Conservation (phyloP, 192 early-diverging fungal genomes). For the Oehlia diaphana region DNA sequence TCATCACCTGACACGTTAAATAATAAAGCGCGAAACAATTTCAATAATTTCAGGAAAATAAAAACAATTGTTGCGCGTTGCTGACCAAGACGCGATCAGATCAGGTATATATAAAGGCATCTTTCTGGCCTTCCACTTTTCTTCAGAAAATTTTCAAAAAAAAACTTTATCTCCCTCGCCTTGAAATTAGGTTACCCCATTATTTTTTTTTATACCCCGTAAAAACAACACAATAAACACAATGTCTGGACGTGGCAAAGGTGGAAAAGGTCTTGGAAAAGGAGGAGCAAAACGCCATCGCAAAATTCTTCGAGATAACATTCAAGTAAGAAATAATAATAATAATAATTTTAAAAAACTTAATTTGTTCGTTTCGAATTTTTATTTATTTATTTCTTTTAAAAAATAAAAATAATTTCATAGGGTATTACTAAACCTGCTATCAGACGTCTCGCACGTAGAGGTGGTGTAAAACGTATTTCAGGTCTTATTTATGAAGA, state of each 20-base stretch:
- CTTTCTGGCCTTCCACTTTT: too few relatives aligned
- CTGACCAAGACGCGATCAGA: too few relatives aligned
- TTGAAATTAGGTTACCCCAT: not conserved
- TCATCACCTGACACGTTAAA: too few relatives aligned
- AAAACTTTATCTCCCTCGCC: not conserved
- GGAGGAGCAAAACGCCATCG: conserved; percentile 93
- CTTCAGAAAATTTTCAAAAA: not conserved
- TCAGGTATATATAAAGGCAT: too few relatives aligned
- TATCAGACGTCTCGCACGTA: conserved; percentile 96
- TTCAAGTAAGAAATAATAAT: not conserved
- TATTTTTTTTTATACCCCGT: not conserved
- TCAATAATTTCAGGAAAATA: too few relatives aligned
- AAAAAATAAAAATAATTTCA: not conserved
- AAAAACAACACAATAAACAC: conserved; percentile 28
- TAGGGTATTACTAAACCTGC: conserved; percentile 39
- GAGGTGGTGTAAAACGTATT: conserved; percentile 99
- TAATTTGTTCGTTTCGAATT: not conserved
- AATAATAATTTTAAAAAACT: not conserved
- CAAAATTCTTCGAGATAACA: conserved; percentile 93
- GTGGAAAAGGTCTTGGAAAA: conserved; percentile 92
- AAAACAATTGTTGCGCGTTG: too few relatives aligned
- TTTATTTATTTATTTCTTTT: not conserved
- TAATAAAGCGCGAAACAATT: too few relatives aligned
- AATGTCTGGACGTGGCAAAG: conserved; percentile 92
- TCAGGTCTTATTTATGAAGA: conserved; percentile 98